Percentiles rank a stretch among this genome's conserved stretches.
Conservation (phyloP, 495 filamentous ascomycete species). For the Penicillium pancosmium region DNA sequence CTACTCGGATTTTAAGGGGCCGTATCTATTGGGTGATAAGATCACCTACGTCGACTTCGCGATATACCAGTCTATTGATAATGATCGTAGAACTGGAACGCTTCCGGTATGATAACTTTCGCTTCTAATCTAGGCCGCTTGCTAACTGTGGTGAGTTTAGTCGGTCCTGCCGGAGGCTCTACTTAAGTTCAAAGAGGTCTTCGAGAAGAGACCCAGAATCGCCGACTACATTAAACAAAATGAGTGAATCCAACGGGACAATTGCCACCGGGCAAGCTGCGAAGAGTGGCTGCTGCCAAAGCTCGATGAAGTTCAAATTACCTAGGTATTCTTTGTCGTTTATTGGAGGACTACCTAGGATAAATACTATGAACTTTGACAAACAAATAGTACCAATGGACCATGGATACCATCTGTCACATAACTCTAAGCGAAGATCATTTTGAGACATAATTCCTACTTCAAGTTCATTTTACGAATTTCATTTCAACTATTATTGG, state of each 20-base stretch:
- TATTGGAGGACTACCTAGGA: too few relatives aligned
- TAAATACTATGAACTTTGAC: too few relatives aligned
- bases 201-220: neutral
- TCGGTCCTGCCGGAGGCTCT: conserved; percentile 1
- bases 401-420: too few relatives aligned
- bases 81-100: conserved; percentile 25
- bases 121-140: neutral
- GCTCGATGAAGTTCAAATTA: too few relatives aligned
- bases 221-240: neutral
- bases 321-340: too few relatives aligned
- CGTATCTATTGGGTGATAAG: conserved; percentile 35
- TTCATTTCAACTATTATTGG: too few relatives aligned
- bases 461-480: too few relatives aligned
- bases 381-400: too few relatives aligned
- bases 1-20: conserved; percentile 27
- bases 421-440: too few relatives aligned
- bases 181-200: neutral
- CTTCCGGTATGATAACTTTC: conserved; percentile 12
- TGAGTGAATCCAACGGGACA: neutral
- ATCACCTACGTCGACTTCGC: conserved; percentile 42
- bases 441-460: too few relatives aligned
- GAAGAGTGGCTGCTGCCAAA: too few relatives aligned
- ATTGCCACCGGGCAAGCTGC: too few relatives aligned
- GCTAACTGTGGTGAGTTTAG: conserved; percentile 1
- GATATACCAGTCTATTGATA: conserved; percentile 37